phyloP scores from a whole-genome alignment of 2,329 filamentous ascomycete genomes.

The Thielaviopsis ethacetica region DNA sequence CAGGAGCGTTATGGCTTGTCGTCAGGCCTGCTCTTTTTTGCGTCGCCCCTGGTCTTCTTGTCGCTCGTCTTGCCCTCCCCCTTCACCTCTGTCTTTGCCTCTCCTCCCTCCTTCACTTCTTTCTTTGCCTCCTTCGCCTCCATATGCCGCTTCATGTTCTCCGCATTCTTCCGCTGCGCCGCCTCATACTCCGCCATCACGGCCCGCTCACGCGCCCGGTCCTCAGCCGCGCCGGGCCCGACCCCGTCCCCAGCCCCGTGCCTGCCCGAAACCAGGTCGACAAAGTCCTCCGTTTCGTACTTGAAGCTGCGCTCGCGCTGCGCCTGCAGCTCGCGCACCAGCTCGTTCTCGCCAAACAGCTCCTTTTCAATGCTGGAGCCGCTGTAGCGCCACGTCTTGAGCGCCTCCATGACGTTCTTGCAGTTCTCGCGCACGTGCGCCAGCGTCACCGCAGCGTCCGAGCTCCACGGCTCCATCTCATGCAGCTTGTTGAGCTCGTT shows the following conservation, averaged over 20 bases:
- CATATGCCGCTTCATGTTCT: not conserved
- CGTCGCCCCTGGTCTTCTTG: no score
- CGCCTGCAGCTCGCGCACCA: slow-evolving; percentile 3
- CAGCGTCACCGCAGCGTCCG: slow-evolving; percentile 22
- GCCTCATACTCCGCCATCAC: not conserved
- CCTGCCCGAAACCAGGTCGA: not conserved
- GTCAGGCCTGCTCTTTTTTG: no score
- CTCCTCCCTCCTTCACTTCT: not conserved
- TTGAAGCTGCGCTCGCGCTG: not conserved
- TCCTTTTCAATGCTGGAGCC: slow-evolving; percentile 9
- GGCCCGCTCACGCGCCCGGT: not conserved
- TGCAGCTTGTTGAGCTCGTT: slow-evolving; percentile 34
- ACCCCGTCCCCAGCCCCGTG: not conserved
- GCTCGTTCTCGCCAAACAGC: slow-evolving; percentile 10
- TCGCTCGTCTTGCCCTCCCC: not conserved
- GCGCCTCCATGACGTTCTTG: slow-evolving; percentile 20
- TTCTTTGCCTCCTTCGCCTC: not conserved
- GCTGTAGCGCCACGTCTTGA: slow-evolving; percentile 13
- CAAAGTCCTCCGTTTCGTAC: slow-evolving; percentile 4
- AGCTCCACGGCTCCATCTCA: slow-evolving; percentile 31
- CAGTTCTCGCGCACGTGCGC: slow-evolving; percentile 17
- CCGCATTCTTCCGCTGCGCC: not conserved
- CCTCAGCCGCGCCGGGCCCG: not conserved
- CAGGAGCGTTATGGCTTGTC: no score
- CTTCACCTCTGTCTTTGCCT: not conserved